Percentiles rank a stretch among this genome's conserved stretches.
phyloP scores from a whole-genome alignment of 768 basidiomycete genomes.

The Lentinula guzmanii region DNA sequence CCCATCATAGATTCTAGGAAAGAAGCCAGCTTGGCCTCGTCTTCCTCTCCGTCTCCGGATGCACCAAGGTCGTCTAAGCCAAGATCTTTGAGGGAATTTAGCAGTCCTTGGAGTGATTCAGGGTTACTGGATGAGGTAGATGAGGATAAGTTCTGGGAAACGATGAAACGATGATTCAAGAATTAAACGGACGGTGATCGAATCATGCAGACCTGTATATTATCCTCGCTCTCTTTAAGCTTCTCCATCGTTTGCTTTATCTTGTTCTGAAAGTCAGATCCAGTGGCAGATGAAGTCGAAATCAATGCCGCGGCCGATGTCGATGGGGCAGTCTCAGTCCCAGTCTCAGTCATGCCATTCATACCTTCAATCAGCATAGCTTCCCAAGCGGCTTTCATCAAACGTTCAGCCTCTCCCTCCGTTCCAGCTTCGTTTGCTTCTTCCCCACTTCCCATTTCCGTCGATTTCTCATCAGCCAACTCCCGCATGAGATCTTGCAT shows the following conservation, averaged over 20 bases:
- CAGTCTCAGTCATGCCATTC: constrained; percentile 27
- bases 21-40: constrained; percentile 52
- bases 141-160: background rate
- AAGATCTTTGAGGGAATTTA: constrained; percentile 40
- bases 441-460: constrained; percentile 19
- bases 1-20: constrained; percentile 80
- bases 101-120: constrained; percentile 44
- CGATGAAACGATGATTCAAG: background rate
- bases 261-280: constrained; percentile 56
- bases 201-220: constrained; percentile 30
- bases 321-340: constrained; percentile 7
- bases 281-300: constrained; percentile 5
- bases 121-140: constrained; percentile 16
- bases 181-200: background rate
- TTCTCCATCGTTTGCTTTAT: constrained; percentile 73
- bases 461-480: constrained; percentile 29
- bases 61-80: constrained; percentile 25
- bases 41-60: constrained; percentile 26
- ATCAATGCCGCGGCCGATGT: constrained; percentile 11
- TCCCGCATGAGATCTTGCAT: constrained; percentile 48
- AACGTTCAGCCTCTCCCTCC: constrained; percentile 20
- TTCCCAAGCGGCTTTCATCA: constrained; percentile 63
- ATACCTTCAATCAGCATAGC: constrained; percentile 62
- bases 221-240: constrained; percentile 61
- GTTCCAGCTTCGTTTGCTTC: constrained; percentile 18